phyloP scores from a whole-genome alignment of 176 grass and related monocot genomes.

The Raddia guianensis region DNA sequence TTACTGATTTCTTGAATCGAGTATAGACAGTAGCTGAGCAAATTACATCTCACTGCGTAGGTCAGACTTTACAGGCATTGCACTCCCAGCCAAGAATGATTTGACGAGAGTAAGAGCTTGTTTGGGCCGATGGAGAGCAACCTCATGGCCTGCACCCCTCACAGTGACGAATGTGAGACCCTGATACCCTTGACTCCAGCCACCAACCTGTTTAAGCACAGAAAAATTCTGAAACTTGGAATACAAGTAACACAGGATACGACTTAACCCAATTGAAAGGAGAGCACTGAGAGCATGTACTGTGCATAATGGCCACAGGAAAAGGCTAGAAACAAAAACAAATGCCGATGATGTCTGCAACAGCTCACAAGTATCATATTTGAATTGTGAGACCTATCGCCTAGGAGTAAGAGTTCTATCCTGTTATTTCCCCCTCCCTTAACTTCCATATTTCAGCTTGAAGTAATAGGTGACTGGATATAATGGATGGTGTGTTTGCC shows the following conservation, averaged over 20 bases:
- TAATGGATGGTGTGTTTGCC: no score
- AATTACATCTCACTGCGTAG: conserved; percentile 55
- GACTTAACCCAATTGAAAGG: not conserved
- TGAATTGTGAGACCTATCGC: not conserved
- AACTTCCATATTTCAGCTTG: not conserved
- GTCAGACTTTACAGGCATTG: conserved; percentile 64
- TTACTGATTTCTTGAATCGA: conserved; percentile 23
- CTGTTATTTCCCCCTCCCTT: conserved; percentile 9
- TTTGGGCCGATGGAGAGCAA: conserved; percentile 84
- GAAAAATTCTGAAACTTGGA: conserved; percentile 23
- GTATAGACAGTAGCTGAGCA: not conserved
- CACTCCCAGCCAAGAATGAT: conserved; percentile 75
- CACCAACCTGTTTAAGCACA: conserved; percentile 77
- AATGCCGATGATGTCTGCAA: conserved; percentile 9
- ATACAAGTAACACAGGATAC: not conserved
- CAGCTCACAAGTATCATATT: not conserved
- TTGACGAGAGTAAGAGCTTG: conserved; percentile 80
- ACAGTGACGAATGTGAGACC: conserved; percentile 86
- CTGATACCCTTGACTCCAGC: conserved; percentile 87
- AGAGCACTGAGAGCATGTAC: not conserved
- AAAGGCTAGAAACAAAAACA: conserved; percentile 8
- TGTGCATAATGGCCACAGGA: not conserved
- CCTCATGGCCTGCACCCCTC: conserved; percentile 94
- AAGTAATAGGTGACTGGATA: not conserved
- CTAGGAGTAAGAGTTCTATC: conserved; percentile 2